Conservation (phyloP, 2,329 filamentous ascomycete species). For the Sclerotinia trifoliorum region DNA sequence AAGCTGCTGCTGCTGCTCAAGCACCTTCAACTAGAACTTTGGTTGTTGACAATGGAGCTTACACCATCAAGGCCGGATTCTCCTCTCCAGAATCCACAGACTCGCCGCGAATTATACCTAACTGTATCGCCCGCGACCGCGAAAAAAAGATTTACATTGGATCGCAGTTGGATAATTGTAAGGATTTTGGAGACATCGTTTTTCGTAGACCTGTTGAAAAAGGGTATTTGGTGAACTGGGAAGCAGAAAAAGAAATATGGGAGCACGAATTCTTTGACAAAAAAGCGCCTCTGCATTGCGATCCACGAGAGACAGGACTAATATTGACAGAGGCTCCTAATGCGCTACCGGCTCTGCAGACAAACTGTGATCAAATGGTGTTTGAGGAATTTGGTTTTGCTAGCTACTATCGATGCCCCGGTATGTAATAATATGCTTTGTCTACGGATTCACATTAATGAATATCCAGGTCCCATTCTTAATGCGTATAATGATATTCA, state of each 20-base stretch:
- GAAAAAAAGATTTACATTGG: conserved; percentile 77
- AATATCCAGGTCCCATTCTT: conserved; percentile 60
- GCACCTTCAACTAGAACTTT: conserved; percentile 66
- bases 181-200: conserved; percentile 83
- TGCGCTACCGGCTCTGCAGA: conserved; percentile 74
- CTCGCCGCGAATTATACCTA: conserved; percentile 73
- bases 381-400: conserved; percentile 97
- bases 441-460: conserved; percentile 22
- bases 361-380: conserved; percentile 91
- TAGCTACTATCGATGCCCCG: conserved; percentile 75
- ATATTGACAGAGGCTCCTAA: conserved; percentile 85
- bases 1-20: conserved; percentile 52
- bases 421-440: conserved; percentile 44
- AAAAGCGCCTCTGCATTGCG: conserved; percentile 64
- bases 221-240: conserved; percentile 95
- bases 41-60: conserved; percentile 89
- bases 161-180: conserved; percentile 73
- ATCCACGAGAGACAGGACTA: conserved; percentile 78
- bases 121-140: conserved; percentile 83
- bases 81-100: conserved; percentile 43
- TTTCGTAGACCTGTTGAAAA: conserved; percentile 91
- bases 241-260: conserved; percentile 94
- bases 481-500: conserved; percentile 82
- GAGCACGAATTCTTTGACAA: conserved; percentile 79
- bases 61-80: conserved; percentile 88